Evolutionary conservation across 139 green algal species (phyloP).

Genomic region (Marvania coccoides): DNA sequence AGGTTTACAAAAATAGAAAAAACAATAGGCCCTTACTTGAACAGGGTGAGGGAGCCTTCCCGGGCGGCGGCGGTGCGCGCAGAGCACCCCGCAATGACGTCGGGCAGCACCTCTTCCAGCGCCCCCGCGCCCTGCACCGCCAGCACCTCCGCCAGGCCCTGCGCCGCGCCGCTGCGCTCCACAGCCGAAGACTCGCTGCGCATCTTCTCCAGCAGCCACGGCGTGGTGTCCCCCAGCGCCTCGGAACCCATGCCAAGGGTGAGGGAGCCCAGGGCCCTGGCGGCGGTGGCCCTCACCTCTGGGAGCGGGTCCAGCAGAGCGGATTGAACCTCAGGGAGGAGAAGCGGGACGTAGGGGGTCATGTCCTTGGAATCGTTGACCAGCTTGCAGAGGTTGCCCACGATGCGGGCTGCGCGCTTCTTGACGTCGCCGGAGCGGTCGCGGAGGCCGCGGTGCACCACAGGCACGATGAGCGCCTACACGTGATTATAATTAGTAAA

Average conservation of each 20-base stretch:
- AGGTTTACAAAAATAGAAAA: constrained; percentile 16
- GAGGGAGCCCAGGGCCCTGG: constrained; percentile 77
- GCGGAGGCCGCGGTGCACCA: constrained; percentile 81
- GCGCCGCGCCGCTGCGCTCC: constrained; percentile 55
- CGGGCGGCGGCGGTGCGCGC: constrained; percentile 45
- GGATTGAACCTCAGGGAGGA: constrained; percentile 86
- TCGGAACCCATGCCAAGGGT: constrained; percentile 72
- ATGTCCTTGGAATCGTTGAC: constrained; percentile 93
- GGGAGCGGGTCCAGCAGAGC: constrained; percentile 88
- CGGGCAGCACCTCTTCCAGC: constrained; percentile 76
- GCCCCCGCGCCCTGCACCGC: constrained; percentile 66
- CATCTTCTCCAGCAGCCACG: constrained; percentile 82
- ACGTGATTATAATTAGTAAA: background rate
- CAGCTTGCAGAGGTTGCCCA: constrained; percentile 90
- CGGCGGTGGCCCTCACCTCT: constrained; percentile 74
- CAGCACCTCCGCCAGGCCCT: constrained; percentile 86
- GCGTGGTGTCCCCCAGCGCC: constrained; percentile 61
- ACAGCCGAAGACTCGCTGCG: constrained; percentile 50
- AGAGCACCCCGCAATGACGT: constrained; percentile 62
- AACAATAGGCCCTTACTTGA: too few species aligned
- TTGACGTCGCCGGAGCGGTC: constrained; percentile 89
- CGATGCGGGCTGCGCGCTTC: constrained; percentile 86
- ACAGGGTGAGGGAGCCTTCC: constrained; percentile 88
- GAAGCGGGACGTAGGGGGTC: constrained; percentile 79
- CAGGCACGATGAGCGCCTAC: constrained; percentile 85